phyloP scores from a whole-genome alignment of 2,329 filamentous ascomycete genomes.

The Aspergillus spinulosporus region DNA sequence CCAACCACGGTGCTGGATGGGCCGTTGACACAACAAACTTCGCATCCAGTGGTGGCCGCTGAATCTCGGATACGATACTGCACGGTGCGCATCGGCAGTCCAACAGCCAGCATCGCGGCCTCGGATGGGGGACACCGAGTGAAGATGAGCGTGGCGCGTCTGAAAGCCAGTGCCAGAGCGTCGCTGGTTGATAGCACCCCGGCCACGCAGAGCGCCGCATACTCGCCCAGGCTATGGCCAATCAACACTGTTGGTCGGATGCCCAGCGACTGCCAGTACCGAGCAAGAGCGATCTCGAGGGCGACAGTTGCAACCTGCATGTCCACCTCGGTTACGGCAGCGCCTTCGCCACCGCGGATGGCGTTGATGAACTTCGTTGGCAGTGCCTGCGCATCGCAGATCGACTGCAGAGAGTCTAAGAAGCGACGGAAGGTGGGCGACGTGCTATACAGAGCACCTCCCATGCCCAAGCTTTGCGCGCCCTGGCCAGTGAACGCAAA shows the following conservation, averaged over 20 bases:
- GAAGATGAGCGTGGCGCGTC: constrained; percentile 64
- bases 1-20: constrained; percentile 51
- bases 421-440: constrained; percentile 23
- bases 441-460: constrained; percentile 32
- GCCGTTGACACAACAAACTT: constrained; percentile 73
- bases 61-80: constrained; percentile 36
- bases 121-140: not conserved
- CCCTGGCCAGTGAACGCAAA: constrained; percentile 7
- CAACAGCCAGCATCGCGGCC: constrained; percentile 60
- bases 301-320: constrained; percentile 41
- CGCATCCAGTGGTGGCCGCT: constrained; percentile 38
- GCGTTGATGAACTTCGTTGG: constrained; percentile 25
- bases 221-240: constrained; percentile 44
- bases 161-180: constrained; percentile 65
- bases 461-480: constrained; percentile 20
- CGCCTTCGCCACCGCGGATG: constrained; percentile 14
- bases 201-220: constrained; percentile 35
- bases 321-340: constrained; percentile 26
- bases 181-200: constrained; percentile 37
- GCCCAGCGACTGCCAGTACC: constrained; percentile 31
- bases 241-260: constrained; percentile 55
- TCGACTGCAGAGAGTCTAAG: constrained; percentile 24
- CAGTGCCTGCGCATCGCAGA: constrained; percentile 27
- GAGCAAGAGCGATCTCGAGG: constrained; percentile 43
- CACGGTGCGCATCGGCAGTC: constrained; percentile 39